Conservation (phyloP, 2,329 filamentous ascomycete genomes). For the Claviceps africana region DNA sequence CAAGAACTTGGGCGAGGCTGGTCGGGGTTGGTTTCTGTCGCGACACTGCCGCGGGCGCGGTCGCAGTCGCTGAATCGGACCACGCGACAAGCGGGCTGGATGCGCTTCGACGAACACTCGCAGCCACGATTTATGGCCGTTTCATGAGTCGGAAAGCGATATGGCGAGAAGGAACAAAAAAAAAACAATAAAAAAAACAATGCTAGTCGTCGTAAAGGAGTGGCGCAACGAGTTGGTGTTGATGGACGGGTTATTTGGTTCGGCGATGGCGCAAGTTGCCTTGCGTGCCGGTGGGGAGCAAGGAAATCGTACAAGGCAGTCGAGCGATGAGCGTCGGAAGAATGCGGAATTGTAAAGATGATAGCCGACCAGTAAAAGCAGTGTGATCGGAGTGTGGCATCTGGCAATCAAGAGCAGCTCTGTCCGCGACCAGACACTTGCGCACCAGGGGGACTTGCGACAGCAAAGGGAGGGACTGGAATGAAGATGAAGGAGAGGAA, state of each 20-base stretch:
- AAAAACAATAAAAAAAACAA: too few relatives aligned
- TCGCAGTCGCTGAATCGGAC: slow-evolving; percentile 3
- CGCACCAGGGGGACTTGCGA: slow-evolving; percentile 10
- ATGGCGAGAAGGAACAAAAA: not conserved
- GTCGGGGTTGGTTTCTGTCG: slow-evolving; percentile 2
- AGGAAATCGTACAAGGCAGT: not conserved
- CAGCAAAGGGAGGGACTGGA: slow-evolving; percentile 21
- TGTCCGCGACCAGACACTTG: slow-evolving; percentile 4
- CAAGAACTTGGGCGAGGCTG: not conserved
- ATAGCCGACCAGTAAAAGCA: slow-evolving; percentile 5
- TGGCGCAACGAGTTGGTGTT: not conserved
- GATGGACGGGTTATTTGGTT: not conserved
- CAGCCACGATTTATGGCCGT: not conserved
- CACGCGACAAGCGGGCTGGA: slow-evolving; percentile 2
- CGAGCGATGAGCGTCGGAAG: not conserved
- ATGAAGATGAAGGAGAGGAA: slow-evolving; percentile 14
- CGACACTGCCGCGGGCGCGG: slow-evolving; percentile 3
- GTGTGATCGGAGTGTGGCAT: not conserved
- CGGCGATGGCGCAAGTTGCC: not conserved
- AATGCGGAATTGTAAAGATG: not conserved
- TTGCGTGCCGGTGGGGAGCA: not conserved
- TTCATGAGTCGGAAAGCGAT: not conserved
- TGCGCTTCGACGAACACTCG: slow-evolving; percentile 2
- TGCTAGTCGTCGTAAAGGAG: not conserved
- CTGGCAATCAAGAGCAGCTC: slow-evolving; percentile 2